A percentile compares a stretch with the other conserved stretches of the same genome.
These are phyloP conservation scores for Botrytis cinerea DNA, from an alignment of 2,329 filamentous ascomycete genomes.

Conservation along the genomic window DNA sequence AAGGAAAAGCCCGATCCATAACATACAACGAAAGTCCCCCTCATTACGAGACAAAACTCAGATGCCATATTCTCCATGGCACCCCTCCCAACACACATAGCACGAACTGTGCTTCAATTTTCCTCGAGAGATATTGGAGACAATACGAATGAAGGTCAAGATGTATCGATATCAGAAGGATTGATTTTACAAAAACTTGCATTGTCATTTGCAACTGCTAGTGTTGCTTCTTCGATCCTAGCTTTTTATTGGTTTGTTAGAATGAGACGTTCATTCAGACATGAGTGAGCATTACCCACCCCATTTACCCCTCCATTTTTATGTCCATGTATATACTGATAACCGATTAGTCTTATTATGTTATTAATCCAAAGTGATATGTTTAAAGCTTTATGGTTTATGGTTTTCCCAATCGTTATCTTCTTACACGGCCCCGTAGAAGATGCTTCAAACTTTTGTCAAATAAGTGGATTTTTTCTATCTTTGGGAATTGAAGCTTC, in stretches of 20 bases:
- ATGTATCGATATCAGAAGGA: conserved; percentile 29
- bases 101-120: conserved; percentile 25
- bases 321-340: conserved; percentile 18
- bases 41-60: conserved; percentile 1
- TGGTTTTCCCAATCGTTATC: conserved; percentile 63
- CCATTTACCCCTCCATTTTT: conserved; percentile 1
- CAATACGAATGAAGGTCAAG: conserved; percentile 21
- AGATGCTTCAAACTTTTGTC: conserved; percentile 60
- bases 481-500: conserved; percentile 67
- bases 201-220: conserved; percentile 51
- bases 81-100: conserved; percentile 30
- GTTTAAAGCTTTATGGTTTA: conserved; percentile 68
- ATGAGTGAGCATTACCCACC: conserved; percentile 58
- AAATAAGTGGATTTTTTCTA: conserved; percentile 68
- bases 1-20: conserved; percentile 26
- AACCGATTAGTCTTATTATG: conserved; percentile 64
- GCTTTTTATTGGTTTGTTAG: conserved; percentile 72
- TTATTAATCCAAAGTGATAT: conserved; percentile 72
- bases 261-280: conserved; percentile 73
- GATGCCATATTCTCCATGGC: conserved; percentile 30
- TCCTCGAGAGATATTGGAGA: conserved; percentile 26
- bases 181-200: conserved; percentile 39
- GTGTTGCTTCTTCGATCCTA: conserved; percentile 56
- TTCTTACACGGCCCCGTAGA: conserved; percentile 54
- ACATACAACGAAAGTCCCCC: conserved; percentile 17